These are phyloP conservation scores for Quercus engelmannii DNA, from an alignment of 306 rosid species.

Conservation along the genomic window DNA sequence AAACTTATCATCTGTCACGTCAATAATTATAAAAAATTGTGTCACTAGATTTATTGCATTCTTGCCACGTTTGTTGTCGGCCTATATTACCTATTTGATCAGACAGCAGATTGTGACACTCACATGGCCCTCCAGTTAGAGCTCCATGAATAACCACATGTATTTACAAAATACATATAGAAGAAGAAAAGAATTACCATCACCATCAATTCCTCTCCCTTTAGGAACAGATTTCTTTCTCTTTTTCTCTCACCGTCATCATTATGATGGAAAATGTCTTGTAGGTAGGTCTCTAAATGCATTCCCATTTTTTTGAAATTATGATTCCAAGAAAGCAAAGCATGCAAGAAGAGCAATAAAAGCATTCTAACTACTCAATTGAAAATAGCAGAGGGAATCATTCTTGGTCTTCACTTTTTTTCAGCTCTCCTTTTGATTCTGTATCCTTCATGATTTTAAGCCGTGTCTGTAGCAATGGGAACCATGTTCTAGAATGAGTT, in stretches of 20 bases:
- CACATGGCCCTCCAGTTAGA: background rate
- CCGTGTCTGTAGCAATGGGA: background rate
- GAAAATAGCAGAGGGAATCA: background rate
- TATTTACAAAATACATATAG: too few relatives aligned
- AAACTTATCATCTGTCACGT: too few relatives aligned
- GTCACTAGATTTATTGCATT: too few relatives aligned
- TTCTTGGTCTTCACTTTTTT: background rate
- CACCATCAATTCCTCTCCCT: background rate
- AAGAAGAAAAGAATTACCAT: background rate
- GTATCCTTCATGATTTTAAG: background rate
- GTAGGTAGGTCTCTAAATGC: background rate
- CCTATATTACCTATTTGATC: conserved; percentile 18
- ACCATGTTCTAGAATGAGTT: background rate
- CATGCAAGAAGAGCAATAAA: background rate
- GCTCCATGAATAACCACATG: background rate
- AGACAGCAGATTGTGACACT: conserved; percentile 6
- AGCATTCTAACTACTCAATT: background rate
- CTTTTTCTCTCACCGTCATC: background rate
- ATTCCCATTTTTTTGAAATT: background rate
- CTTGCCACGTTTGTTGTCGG: conserved; percentile 26
- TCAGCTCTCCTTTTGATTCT: background rate
- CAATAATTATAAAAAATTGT: too few relatives aligned
- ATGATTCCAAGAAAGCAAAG: background rate
- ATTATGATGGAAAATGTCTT: background rate
- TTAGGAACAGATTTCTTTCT: background rate